phyloP scores from a whole-genome alignment of 305 asterid species.

The Fraxinus greggii region DNA sequence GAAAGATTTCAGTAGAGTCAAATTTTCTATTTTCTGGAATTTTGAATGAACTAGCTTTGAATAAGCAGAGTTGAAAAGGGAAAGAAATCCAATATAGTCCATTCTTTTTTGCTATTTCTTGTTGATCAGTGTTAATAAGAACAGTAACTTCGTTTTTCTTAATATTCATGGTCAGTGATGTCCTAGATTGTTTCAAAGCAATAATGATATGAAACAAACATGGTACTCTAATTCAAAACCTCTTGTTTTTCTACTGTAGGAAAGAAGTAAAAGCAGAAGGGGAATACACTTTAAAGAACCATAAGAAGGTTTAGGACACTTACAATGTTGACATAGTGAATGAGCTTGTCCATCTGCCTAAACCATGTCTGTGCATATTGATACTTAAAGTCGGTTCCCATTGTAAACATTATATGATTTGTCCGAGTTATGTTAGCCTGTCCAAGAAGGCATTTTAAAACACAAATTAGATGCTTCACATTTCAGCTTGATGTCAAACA shows the following conservation, averaged over 20 bases:
- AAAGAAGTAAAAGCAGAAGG: not conserved
- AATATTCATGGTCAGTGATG: not conserved
- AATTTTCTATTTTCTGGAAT: not conserved
- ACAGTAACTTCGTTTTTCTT: not conserved
- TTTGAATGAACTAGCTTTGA: not conserved
- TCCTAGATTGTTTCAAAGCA: not conserved
- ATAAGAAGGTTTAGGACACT: conserved; percentile 22
- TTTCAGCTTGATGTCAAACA: not conserved
- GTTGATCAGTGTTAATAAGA: not conserved
- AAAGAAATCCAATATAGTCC: not conserved
- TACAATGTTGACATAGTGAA: conserved; percentile 71
- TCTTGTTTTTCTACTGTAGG: not conserved
- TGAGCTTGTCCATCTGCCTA: conserved; percentile 74
- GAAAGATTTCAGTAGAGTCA: not conserved
- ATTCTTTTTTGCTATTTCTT: not conserved
- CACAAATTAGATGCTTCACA: not conserved
- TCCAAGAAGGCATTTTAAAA: conserved; percentile 1
- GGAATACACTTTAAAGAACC: not conserved
- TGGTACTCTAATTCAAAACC: not conserved
- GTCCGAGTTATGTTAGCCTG: conserved; percentile 76
- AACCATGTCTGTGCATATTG: conserved; percentile 70
- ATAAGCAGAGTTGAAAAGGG: not conserved
- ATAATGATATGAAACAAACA: not conserved
- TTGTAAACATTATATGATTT: conserved; percentile 77
- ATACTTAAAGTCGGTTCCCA: conserved; percentile 81